These are phyloP conservation scores for Pistacia integerrima DNA, from an alignment of 345 rosid genomes.

Conservation along the genomic window DNA sequence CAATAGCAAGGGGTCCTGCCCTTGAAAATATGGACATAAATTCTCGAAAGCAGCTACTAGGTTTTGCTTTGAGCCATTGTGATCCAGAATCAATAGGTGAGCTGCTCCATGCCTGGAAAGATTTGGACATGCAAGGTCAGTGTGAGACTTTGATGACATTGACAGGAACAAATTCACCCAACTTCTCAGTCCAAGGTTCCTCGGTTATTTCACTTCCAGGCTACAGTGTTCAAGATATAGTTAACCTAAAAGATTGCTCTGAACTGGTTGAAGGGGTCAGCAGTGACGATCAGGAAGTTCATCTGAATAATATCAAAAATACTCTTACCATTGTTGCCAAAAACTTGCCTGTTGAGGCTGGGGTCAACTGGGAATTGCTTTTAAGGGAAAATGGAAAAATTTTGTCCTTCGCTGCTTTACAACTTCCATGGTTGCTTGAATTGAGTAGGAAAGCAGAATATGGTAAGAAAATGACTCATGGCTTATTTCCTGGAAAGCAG, in stretches of 20 bases:
- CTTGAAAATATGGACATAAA: constrained; percentile 83
- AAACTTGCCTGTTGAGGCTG: constrained; percentile 54
- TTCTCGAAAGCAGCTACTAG: constrained; percentile 80
- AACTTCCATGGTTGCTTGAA: constrained; percentile 92
- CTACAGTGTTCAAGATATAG: constrained; percentile 43
- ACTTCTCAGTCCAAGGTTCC: constrained; percentile 41
- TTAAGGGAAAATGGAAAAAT: constrained; percentile 73
- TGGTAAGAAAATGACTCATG: constrained; percentile 46
- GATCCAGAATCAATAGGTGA: constrained; percentile 92
- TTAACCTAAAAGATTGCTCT: constrained; percentile 52
- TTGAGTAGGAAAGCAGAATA: constrained; percentile 51
- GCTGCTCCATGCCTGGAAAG: constrained; percentile 96
- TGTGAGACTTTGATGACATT: constrained; percentile 64
- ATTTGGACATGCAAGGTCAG: constrained; percentile 86
- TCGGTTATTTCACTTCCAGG: constrained; percentile 28
- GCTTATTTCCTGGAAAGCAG: constrained; percentile 61
- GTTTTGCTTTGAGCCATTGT: constrained; percentile 93
- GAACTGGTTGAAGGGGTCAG: constrained; percentile 44
- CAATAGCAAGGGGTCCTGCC: constrained; percentile 96
- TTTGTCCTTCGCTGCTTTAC: constrained; percentile 65
- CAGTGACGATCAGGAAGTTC: constrained; percentile 43
- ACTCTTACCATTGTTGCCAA: constrained; percentile 64
- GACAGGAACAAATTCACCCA: constrained; percentile 54
- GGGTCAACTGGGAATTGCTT: constrained; percentile 57
- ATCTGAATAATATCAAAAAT: constrained; percentile 44